Conservation (phyloP, 768 basidiomycete genomes). For the Boletus reticulatus region DNA sequence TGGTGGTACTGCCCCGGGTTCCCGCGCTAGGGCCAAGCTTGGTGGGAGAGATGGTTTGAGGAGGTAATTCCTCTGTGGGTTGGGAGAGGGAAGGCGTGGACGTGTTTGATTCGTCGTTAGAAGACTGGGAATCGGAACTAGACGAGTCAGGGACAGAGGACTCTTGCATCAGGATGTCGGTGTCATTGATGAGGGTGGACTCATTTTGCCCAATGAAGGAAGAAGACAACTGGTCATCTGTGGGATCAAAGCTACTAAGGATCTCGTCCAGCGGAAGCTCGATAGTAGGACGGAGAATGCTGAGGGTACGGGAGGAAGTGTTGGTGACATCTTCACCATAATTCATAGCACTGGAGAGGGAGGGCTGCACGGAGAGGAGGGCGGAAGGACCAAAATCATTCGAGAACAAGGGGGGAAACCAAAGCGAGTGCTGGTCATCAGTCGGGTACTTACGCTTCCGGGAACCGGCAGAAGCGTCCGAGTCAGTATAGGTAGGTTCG, state of each 20-base stretch:
- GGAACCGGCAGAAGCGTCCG: slow-evolving; percentile 27
- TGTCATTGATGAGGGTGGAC: slow-evolving; percentile 5
- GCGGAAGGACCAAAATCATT: slow-evolving; percentile 78
- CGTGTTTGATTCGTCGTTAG: slow-evolving; percentile 3
- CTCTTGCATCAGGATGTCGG: slow-evolving; percentile 31
- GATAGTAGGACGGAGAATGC: slow-evolving; percentile 74
- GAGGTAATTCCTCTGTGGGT: slow-evolving; percentile 39
- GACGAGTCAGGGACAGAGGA: slow-evolving; percentile 10
- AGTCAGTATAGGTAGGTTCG: slow-evolving; percentile 12
- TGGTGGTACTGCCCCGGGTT: slow-evolving; percentile 44
- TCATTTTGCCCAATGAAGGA: slow-evolving; percentile 8
- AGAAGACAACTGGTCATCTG: slow-evolving; percentile 16
- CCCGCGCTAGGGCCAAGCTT: slow-evolving; percentile 56
- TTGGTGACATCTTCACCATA: slow-evolving; percentile 73
- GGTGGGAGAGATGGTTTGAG: slow-evolving; percentile 56
- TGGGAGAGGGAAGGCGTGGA: slow-evolving; percentile 36
- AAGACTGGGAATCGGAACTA: slow-evolving; percentile 11
- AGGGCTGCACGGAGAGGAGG: slow-evolving; percentile 64
- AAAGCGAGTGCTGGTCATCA: slow-evolving; percentile 43
- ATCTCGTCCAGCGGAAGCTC: slow-evolving; percentile 86
- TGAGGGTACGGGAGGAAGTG: slow-evolving; percentile 49
- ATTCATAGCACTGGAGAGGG: slow-evolving; percentile 65
- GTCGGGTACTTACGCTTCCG: slow-evolving; percentile 26
- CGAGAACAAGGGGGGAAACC: slow-evolving; percentile 72
- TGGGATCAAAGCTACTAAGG: slow-evolving; percentile 37